Percentiles rank a stretch among this genome's conserved stretches.
Evolutionary conservation across 768 basidiomycete species (phyloP).

Genomic region (Rhizopogon salebrosus): DNA sequence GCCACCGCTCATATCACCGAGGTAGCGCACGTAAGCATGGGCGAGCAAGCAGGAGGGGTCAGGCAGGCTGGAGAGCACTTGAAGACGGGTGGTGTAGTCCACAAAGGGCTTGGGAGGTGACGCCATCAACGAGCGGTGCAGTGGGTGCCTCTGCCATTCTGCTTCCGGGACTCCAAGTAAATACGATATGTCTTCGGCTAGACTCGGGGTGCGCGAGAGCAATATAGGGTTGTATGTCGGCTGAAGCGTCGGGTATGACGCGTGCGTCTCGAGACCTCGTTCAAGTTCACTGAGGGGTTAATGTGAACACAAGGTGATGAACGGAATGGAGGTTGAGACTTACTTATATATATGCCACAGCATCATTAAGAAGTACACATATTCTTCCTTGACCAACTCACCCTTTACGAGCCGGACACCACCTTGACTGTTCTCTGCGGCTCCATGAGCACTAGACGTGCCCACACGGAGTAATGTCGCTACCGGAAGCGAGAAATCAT

Average conservation of each 20-base stretch:
- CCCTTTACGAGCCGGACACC: slow-evolving; percentile 56
- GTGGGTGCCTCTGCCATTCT: slow-evolving; percentile 52
- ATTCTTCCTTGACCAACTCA: slow-evolving; percentile 55
- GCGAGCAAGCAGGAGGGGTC: slow-evolving; percentile 58
- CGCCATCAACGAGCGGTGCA: slow-evolving; percentile 40
- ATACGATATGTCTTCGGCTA: slow-evolving; percentile 65
- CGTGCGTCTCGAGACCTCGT: slow-evolving; percentile 52
- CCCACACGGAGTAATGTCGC: slow-evolving; percentile 34
- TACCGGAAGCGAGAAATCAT: slow-evolving; percentile 25
- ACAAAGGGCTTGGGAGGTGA: slow-evolving; percentile 44
- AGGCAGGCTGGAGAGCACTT: slow-evolving; percentile 31
- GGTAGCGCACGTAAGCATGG: slow-evolving; percentile 79
- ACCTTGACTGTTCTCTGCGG: slow-evolving; percentile 52
- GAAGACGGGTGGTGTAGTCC: slow-evolving; percentile 51
- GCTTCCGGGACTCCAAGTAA: slow-evolving; percentile 47
- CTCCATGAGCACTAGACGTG: slow-evolving; percentile 47
- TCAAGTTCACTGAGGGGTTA: slow-evolving; percentile 44
- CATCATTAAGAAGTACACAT: slow-evolving; percentile 67
- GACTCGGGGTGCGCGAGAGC: slow-evolving; percentile 52
- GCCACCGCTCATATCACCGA: slow-evolving; percentile 77
- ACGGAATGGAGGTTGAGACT: slow-evolving; percentile 20
- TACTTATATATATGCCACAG: slow-evolving; percentile 79
- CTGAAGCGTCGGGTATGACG: slow-evolving; percentile 55
- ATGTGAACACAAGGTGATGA: not conserved
- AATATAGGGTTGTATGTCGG: slow-evolving; percentile 69